phyloP scores from a whole-genome alignment of 2,329 filamentous ascomycete genomes.

The Talaromyces sp. region DNA sequence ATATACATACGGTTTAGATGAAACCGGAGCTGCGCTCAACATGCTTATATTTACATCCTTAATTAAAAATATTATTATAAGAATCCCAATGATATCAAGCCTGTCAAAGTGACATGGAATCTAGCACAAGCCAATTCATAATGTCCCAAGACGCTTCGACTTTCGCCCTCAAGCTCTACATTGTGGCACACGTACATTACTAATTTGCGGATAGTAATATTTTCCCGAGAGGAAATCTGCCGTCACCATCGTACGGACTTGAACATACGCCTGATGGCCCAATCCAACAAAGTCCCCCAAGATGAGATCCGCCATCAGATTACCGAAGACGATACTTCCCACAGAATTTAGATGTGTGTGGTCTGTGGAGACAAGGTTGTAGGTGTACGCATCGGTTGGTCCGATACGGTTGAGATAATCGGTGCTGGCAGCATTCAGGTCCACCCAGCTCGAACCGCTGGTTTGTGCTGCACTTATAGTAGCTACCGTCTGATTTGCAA shows the following conservation, averaged over 20 bases:
- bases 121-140: neutral
- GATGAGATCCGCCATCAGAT: neutral
- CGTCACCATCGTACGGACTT: neutral
- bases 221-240: neutral
- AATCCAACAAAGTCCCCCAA: neutral
- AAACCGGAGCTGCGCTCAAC: neutral
- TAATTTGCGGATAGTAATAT: neutral
- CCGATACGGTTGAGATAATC: constrained; percentile 1
- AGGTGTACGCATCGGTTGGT: neutral
- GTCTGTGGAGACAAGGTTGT: neutral
- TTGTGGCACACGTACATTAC: neutral
- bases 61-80: neutral
- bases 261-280: neutral
- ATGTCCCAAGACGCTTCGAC: neutral
- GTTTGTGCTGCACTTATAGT: neutral
- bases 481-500: neutral
- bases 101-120: too few species aligned
- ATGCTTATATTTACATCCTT: neutral
- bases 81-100: neutral
- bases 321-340: constrained; percentile 2
- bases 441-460: neutral
- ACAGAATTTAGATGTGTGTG: constrained; percentile 1
- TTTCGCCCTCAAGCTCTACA: neutral
- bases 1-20: neutral
- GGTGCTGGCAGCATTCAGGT: constrained; percentile 1